Base-by-base conservation (phyloP, 768 basidiomycete species). In the Lyophyllum shimeji region DNA sequence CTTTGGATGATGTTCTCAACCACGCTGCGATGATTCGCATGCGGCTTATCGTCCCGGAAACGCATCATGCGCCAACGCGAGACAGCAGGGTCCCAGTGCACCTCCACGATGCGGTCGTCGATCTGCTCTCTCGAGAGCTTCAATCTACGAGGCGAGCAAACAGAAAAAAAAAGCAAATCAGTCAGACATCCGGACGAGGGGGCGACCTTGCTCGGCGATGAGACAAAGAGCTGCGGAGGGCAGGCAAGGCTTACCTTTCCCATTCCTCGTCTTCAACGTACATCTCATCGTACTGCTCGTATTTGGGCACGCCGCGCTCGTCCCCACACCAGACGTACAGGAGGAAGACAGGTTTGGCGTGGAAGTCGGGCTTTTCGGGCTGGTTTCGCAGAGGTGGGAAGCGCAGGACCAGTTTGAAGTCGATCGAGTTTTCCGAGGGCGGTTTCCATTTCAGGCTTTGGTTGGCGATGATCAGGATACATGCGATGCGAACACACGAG, bases 401-500 rank as follows among this genome's bases (percentile, higher is more conserved):
- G 29, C 93, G 87, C n/a, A 99, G 76, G 47, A 95, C 82, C 25
- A 98, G 87, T 69, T 94, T 93, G 78, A 99, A 98, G 71, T 99
- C 97, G 64, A 98, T 89, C 1, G 95, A 95, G 69, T 99, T 99
- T 67, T 98, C 96, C 1, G 89, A 91, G 0, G 97, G 95, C 1
- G 95, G 95, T 71, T 99, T 99, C 97, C 97, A 99, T 72, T 99
- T 99, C 66, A 99, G 71, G 60, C 96, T 98, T 61, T 24, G n/a
- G 58, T 6, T 33, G 12, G 34, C 8, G 24, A 23, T n/a, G 20
- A 42, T 31, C 17, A 46, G 60, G 21, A 29, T 53, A 50, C 62
- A 27, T 47, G 42, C 31, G 27, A 23, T n/a, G 29, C 9, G 29
- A 45, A 33, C 49, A 24, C 49, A 21, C 18, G 15, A 21, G 3